Percentiles rank a stretch among this genome's conserved stretches.
Conservation (phyloP, 495 filamentous ascomycete species). For the Cercophora newfieldiana region DNA sequence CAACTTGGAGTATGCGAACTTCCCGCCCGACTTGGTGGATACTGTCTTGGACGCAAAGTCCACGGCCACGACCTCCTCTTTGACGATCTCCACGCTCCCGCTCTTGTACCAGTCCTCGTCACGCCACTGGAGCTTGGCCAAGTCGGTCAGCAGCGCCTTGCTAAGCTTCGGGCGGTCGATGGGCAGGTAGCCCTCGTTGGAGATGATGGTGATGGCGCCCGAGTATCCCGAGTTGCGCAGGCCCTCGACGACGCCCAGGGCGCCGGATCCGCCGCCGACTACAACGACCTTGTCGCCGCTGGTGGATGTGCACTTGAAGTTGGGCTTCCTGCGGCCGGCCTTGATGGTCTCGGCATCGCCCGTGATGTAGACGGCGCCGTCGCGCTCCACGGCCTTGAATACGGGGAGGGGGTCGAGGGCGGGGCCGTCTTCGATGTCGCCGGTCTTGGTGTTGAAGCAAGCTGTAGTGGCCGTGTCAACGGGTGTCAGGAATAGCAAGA, state of each 20-base stretch:
- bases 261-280: conserved; percentile 86
- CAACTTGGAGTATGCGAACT: conserved; percentile 78
- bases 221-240: conserved; percentile 79
- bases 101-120: conserved; percentile 74
- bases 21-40: conserved; percentile 67
- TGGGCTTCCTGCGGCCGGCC: conserved; percentile 66
- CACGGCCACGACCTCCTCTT: conserved; percentile 71
- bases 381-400: conserved; percentile 76
- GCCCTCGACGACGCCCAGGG: conserved; percentile 75
- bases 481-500: conserved; percentile 9
- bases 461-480: conserved; percentile 49
- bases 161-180: conserved; percentile 96
- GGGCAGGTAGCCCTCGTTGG: conserved; percentile 78
- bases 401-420: conserved; percentile 78
- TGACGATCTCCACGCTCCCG: conserved; percentile 68
- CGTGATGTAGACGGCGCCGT: conserved; percentile 80
- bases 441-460: conserved; percentile 86
- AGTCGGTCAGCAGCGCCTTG: conserved; percentile 87
- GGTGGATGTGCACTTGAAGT: conserved; percentile 61
- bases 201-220: conserved; percentile 79
- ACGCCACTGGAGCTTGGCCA: conserved; percentile 72
- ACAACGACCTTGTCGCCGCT: conserved; percentile 74
- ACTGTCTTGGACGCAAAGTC: conserved; percentile 75
- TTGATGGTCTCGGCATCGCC: conserved; percentile 82
- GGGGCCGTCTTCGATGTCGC: conserved; percentile 92